Conservation (phyloP, 768 basidiomycete genomes). For the Rhizopogon sp. region DNA sequence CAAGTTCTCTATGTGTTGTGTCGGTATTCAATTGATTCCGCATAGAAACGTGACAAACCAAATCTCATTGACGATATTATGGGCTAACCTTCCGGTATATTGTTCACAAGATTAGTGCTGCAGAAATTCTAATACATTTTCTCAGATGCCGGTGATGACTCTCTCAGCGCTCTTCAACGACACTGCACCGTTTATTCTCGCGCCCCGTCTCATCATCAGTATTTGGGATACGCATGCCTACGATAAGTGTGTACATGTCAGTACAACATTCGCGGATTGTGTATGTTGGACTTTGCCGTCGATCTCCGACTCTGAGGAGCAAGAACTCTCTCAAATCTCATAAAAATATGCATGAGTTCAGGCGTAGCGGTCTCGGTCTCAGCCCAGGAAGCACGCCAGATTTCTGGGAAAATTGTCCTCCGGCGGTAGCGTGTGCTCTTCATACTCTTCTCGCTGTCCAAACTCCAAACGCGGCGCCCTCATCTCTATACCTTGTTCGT, state of each 20-base stretch:
- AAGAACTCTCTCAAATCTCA: not conserved
- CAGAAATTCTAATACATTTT: not conserved
- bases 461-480: too few relatives aligned
- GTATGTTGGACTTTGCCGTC: not conserved
- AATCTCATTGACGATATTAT: not conserved
- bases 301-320: not conserved
- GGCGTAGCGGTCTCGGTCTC: too few relatives aligned
- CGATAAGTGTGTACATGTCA: not conserved
- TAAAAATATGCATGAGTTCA: too few relatives aligned
- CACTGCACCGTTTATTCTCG: not conserved
- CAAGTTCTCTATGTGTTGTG: not conserved
- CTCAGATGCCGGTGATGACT: not conserved
- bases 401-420: too few relatives aligned
- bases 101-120: not conserved
- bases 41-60: not conserved
- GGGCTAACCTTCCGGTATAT: not conserved
- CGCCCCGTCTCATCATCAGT: not conserved
- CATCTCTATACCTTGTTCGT: too few relatives aligned
- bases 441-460: too few relatives aligned
- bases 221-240: not conserved
- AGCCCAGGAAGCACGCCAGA: too few relatives aligned
- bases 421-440: too few relatives aligned
- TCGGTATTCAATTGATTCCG: not conserved
- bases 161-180: not conserved
- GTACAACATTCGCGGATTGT: not conserved